Evolutionary conservation across 2,329 filamentous ascomycete genomes (phyloP).

Genomic region (Fusarium sp.): DNA sequence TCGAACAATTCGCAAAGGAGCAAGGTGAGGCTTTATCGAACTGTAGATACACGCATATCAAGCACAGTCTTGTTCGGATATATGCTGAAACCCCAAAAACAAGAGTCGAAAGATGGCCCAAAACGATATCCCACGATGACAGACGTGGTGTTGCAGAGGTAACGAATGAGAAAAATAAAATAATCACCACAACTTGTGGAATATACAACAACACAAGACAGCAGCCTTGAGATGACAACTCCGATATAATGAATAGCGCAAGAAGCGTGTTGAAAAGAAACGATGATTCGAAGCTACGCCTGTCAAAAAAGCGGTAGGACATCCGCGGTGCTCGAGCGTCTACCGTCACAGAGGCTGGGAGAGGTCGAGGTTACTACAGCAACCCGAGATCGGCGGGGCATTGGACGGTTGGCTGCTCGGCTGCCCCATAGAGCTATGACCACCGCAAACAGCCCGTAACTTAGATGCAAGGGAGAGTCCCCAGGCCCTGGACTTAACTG

Average conservation of each 20-base stretch:
- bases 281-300: conserved; percentile 35
- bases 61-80: conserved; percentile 25
- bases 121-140: conserved; percentile 16
- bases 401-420: conserved; percentile 17
- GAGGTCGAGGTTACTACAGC: conserved; percentile 18
- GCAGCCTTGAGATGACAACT: conserved; percentile 27
- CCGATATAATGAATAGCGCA: conserved; percentile 22
- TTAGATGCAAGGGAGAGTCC: conserved; percentile 14
- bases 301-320: conserved; percentile 45
- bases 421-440: conserved; percentile 28
- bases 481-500: conserved; percentile 1
- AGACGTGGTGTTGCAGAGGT: conserved; percentile 10
- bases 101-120: conserved; percentile 9
- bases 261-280: conserved; percentile 35
- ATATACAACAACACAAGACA: conserved; percentile 21
- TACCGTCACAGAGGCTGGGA: conserved; percentile 29
- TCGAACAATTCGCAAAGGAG: conserved; percentile 31
- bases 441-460: background rate
- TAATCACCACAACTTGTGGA: conserved; percentile 18
- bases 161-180: conserved; percentile 22
- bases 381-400: conserved; percentile 34
- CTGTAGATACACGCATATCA: conserved; percentile 43
- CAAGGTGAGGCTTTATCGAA: conserved; percentile 30
- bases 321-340: conserved; percentile 35
- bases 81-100: conserved; percentile 34